phyloP scores from a whole-genome alignment of 352 stramenopile genomes.

The Plasmopara viticola region DNA sequence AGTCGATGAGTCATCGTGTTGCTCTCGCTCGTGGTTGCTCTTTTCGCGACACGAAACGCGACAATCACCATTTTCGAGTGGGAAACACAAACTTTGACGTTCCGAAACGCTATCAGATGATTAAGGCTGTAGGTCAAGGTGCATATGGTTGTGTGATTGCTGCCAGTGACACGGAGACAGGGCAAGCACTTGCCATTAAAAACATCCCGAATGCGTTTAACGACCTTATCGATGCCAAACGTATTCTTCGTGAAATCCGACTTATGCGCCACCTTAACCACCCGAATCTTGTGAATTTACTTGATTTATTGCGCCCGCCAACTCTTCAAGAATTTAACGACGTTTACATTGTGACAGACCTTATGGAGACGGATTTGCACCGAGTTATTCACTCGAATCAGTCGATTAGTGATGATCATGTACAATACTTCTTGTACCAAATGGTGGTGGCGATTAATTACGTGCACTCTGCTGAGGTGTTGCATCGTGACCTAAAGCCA shows the following conservation, averaged over 20 bases:
- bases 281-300: constrained; percentile 75
- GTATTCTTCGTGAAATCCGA: constrained; percentile 82
- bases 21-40: constrained; percentile 68
- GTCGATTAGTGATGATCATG: constrained; percentile 71
- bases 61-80: constrained; percentile 85
- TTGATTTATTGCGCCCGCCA: constrained; percentile 70
- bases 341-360: constrained; percentile 78
- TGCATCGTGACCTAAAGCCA: constrained; percentile 74
- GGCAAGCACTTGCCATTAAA: constrained; percentile 92
- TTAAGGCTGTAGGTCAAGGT: constrained; percentile 86
- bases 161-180: constrained; percentile 79
- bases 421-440: constrained; percentile 78
- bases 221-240: constrained; percentile 83
- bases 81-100: constrained; percentile 85
- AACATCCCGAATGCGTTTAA: constrained; percentile 93
- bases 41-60: constrained; percentile 75
- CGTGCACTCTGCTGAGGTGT: constrained; percentile 70
- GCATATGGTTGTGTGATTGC: constrained; percentile 90
- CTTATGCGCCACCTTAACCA: constrained; percentile 85
- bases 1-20: constrained; percentile 54
- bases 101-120: constrained; percentile 82
- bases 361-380: constrained; percentile 76
- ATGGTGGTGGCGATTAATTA: constrained; percentile 77
- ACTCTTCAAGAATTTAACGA: constrained; percentile 87
- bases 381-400: constrained; percentile 80